These are phyloP conservation scores for Diaporthe eres DNA, from an alignment of 2,329 filamentous ascomycete genomes.

Conservation along the genomic window DNA sequence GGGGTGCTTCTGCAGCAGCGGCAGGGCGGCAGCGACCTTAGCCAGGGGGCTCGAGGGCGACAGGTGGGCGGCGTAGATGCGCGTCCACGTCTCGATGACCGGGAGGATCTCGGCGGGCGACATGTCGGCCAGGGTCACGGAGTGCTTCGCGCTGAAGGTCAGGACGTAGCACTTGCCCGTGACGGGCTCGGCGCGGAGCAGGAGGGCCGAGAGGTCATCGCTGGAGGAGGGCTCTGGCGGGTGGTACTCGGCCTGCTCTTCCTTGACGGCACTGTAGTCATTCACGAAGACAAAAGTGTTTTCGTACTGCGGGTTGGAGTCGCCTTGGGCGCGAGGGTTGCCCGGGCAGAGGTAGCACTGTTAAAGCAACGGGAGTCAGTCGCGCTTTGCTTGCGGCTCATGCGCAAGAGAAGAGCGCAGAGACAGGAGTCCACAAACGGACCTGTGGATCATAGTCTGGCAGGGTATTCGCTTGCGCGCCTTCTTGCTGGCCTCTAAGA, in stretches of 20 bases:
- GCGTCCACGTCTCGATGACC: slow-evolving; percentile 91
- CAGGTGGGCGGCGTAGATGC: slow-evolving; percentile 87
- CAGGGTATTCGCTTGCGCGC: slow-evolving; percentile 74
- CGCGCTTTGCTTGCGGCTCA: background rate
- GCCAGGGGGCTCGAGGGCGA: slow-evolving; percentile 78
- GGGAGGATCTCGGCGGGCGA: slow-evolving; percentile 81
- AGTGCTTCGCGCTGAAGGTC: slow-evolving; percentile 92
- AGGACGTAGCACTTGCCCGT: slow-evolving; percentile 98
- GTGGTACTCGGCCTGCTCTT: slow-evolving; percentile 86
- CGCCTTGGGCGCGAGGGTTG: slow-evolving; percentile 89
- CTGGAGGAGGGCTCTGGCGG: slow-evolving; percentile 52
- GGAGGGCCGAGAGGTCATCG: slow-evolving; percentile 77
- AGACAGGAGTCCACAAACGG: slow-evolving; percentile 44
- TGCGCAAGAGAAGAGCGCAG: background rate
- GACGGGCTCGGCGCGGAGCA: slow-evolving; percentile 87
- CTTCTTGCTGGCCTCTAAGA: slow-evolving; percentile 82
- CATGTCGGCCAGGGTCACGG: slow-evolving; percentile 94
- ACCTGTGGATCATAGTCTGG: slow-evolving; percentile 86
- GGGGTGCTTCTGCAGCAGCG: slow-evolving; percentile 55
- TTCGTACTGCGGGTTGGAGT: slow-evolving; percentile 87
- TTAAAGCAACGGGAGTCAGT: background rate
- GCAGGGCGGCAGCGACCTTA: slow-evolving; percentile 54
- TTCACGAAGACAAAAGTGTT: slow-evolving; percentile 96
- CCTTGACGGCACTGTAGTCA: slow-evolving; percentile 97
- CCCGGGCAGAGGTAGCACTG: slow-evolving; percentile 95